Percentiles rank a stretch among this genome's conserved stretches.
These are phyloP conservation scores for Biscutella laevigata DNA, from an alignment of 441 rosid genomes.

Conservation along the genomic window DNA sequence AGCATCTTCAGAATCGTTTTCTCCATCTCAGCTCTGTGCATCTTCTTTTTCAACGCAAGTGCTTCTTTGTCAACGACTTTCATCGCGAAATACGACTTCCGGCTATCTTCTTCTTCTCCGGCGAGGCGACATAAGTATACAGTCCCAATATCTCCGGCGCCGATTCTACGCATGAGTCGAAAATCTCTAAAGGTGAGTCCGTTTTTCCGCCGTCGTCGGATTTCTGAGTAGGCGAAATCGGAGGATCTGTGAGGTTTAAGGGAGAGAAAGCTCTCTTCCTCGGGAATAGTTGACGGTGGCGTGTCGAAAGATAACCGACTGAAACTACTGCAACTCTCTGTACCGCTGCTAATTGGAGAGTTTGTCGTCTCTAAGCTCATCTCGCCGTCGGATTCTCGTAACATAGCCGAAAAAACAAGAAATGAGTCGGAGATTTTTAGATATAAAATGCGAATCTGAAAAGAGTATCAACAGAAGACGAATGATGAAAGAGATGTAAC, in stretches of 20 bases:
- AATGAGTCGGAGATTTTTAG: not conserved
- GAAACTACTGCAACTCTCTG: conserved; percentile 51
- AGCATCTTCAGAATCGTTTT: conserved; percentile 67
- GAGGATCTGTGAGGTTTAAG: conserved; percentile 86
- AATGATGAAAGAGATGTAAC: not conserved
- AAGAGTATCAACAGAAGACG: not conserved
- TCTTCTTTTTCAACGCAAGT: conserved; percentile 61
- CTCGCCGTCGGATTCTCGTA: conserved; percentile 48
- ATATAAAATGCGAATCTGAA: not conserved
- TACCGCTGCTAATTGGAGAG: conserved; percentile 55
- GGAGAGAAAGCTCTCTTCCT: conserved; percentile 31
- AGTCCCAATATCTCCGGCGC: conserved; percentile 88
- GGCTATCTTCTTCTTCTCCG: conserved; percentile 12
- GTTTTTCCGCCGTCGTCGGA: conserved; percentile 41
- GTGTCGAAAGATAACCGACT: conserved; percentile 68
- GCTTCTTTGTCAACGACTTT: conserved; percentile 87
- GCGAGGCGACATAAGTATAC: conserved; percentile 70
- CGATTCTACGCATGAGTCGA: conserved; percentile 58
- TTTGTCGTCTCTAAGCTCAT: conserved; percentile 37
- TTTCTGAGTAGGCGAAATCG: conserved; percentile 70
- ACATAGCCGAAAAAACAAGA: not conserved
- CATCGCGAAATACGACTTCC: conserved; percentile 49
- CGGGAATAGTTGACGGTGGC: conserved; percentile 34
- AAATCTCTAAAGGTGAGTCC: conserved; percentile 68
- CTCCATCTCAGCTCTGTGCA: conserved; percentile 76